These are phyloP conservation scores for Aspergillus floridensis DNA, from an alignment of 2,329 filamentous ascomycete species.

Conservation along the genomic window DNA sequence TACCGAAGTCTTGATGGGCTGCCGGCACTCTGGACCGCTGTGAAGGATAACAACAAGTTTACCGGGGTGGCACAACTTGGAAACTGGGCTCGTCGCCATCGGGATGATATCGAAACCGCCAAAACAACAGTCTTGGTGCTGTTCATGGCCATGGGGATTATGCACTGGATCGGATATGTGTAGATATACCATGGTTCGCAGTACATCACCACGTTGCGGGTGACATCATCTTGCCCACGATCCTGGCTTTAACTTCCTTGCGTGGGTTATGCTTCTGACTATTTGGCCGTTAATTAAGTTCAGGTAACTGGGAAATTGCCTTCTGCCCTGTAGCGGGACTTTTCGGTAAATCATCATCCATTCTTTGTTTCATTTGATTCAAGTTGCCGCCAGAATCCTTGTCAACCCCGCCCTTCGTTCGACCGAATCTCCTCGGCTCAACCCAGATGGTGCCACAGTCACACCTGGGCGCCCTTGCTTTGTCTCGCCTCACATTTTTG, in stretches of 20 bases:
- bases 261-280: background rate
- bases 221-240: background rate
- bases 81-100: conserved; percentile 19
- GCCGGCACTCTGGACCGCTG: conserved; percentile 55
- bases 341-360: background rate
- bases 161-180: conserved; percentile 19
- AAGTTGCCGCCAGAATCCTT: background rate
- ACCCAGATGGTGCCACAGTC: background rate
- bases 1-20: conserved; percentile 57
- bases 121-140: conserved; percentile 19
- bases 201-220: background rate
- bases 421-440: conserved; percentile 13
- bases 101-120: conserved; percentile 22
- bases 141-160: conserved; percentile 18
- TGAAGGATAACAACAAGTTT: conserved; percentile 50
- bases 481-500: background rate
- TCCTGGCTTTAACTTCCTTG: background rate
- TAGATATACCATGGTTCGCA: background rate
- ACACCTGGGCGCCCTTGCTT: background rate
- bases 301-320: background rate
- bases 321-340: background rate
- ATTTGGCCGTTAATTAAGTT: background rate
- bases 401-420: conserved; percentile 16
- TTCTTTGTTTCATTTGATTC: background rate
- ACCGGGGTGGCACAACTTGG: conserved; percentile 44